Base-by-base conservation (phyloP, 2,329 filamentous ascomycete species). In the Pestalotiopsis sp. region DNA sequence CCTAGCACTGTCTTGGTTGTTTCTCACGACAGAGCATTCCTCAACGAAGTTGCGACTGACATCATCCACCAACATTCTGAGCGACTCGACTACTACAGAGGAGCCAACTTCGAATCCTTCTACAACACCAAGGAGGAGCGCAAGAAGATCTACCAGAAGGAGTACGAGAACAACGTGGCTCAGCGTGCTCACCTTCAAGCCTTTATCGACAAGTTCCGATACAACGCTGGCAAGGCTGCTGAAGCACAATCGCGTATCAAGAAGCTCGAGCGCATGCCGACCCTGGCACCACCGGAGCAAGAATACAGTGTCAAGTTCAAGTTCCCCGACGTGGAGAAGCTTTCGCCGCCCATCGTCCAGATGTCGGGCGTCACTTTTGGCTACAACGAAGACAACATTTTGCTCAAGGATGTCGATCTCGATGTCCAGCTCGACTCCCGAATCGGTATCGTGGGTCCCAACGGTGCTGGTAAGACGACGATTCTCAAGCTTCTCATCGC, bases 201-300 rank as follows among this genome's bases (percentile, higher is more conserved):
- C 36, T 99, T 99, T 82, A 99, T 99, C 83, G 96, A 99, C 88
- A 99, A 99, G 83, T 99, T 99, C 87, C 91, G 96, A 66, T 99
- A 99, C 87, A 99, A 99, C 79, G 96, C 96, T 36, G 96, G 95
- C 77, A 99, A 99, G 82, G 98, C 96, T 0, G 97, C 95, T 9
- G 96, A 99, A 85, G 96, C 96, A 1, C 96, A 99, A 79, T 98
- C 95, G 0, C 91, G 96, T 77, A 98, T 99, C 88, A 99, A 99
- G 88, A 99, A 99, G 80, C 86, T 99, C 71, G 97, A 99, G 81
- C 94, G 93, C 77, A 98, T 99, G 93, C 96, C 97, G 1, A 85
- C 97, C 1, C 87, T 99, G 66, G 92, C 97, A 75, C 80, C 95
- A 0, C 97, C 96, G 5, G 96, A 99, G 84, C 90, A 91, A 69